Evolutionary conservation across 1,139 yeast species (phyloP), one percentile per base, ranked within the genome.

Genomic region (Geotrichum cucujoidarum): DNA sequence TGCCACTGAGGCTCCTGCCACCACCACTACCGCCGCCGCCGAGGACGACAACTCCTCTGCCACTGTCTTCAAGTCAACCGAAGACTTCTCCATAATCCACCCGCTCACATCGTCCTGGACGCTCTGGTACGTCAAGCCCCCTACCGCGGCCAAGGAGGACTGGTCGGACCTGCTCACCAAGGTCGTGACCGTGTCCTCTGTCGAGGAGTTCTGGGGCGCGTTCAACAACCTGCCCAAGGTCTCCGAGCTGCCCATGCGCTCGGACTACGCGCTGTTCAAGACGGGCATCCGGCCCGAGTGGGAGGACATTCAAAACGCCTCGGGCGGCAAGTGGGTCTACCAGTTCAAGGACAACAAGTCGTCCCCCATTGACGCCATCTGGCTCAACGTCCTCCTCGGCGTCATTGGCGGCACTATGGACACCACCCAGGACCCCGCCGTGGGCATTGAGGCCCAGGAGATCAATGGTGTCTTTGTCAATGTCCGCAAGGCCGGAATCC

Each of bases 191-290:
- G 88, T 92, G 60, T 77, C 83, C 46, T 82, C 96, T 25, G 97
- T 92, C 43, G 99, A 92, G 73, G 97, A 92, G 70, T 92, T 92
- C 73, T 92, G 99, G 99, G 99, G 98, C 24, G 85, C 90, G 57
- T 87, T 81, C 75, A 92, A 92, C 71, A 85, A 95, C 47, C 83
- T 92, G 60, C 97, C 98, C 56, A 82, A 81, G 61, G 96, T 96
- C 49, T 80, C 82, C 58, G 96, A 89, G 66, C 77, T 92, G 64
- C 97, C 97, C 56, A 69, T 83, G 61, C 87, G 84, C 70, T 86
- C 97, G 13, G 98, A 94, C 69, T 92, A 92, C 72, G 96, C 94
- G 67, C 80, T 92, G 65, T 92, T 94, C 76, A 86, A 92, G 72
- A 86, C 85, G 65, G 96, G 92, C 49, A 81, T 94, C 61, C 85